phyloP scores from a whole-genome alignment of 1,284 basidiomycete genomes.

The Ceratobasidium sp. region DNA sequence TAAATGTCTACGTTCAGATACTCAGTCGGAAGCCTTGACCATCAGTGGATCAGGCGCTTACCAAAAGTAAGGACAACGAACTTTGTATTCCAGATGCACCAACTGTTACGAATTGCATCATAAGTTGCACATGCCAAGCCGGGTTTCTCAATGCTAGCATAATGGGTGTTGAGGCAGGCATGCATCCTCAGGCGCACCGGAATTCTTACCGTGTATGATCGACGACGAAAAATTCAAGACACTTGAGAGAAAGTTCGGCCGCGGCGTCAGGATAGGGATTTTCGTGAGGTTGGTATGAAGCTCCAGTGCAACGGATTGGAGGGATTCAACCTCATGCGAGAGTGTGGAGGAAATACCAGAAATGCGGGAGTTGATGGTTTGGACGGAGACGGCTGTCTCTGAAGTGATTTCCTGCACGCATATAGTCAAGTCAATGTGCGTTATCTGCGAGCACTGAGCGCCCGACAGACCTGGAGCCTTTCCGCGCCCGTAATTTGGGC shows the following conservation, averaged over 20 bases:
- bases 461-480: conserved; percentile 10
- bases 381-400: conserved; percentile 7
- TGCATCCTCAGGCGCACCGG: too few relatives aligned
- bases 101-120: too few relatives aligned
- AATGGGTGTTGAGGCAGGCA: too few relatives aligned
- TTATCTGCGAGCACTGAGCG: background rate
- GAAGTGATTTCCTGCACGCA: conserved; percentile 17
- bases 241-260: background rate
- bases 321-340: conserved; percentile 13
- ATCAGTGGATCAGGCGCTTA: too few relatives aligned
- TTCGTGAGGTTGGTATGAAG: conserved; percentile 24
- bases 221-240: background rate
- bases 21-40: too few relatives aligned
- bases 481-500: conserved; percentile 6
- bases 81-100: too few relatives aligned
- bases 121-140: too few relatives aligned
- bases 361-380: conserved; percentile 8
- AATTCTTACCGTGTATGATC: background rate
- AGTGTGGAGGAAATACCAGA: background rate
- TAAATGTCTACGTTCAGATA: too few relatives aligned
- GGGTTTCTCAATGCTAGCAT: too few relatives aligned
- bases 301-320: conserved; percentile 14
- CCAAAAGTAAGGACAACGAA: too few relatives aligned
- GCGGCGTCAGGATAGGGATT: background rate
- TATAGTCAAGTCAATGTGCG: background rate